Base-by-base conservation (phyloP, 1,139 yeast genomes). In the Insectozyma bohioensis region DNA sequence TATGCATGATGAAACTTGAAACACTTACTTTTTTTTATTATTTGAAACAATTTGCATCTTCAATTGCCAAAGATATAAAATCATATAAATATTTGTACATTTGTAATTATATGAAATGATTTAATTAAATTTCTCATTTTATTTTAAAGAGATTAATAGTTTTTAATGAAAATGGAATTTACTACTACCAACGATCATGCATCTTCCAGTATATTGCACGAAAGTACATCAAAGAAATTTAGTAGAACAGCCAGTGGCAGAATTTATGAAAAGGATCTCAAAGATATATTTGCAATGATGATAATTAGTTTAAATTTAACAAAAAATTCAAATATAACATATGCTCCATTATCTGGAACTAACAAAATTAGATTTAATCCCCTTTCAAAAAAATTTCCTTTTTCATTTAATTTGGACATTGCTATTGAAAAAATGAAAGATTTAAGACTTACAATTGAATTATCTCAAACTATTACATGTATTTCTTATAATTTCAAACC, bases 401-500 rank as follows among this genome's bases (percentile, higher is more conserved):
- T 49, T 50, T 55, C 80, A 1, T 87, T 87, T 51, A 51, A 69
- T 0, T 40, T 72, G 0, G 63, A 66, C 3, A 71, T 65, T 2
- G 95, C 88, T 0, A 43, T 82, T 1, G 47, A 52, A 0, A 53
- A 57, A 1, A 76, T 87, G 81, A 54, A 60, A 11, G 49, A 64
- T 16, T 56, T 87, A 46, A 52, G 67, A 7, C 53, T 82, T 6
- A 57, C 65, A 24, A 63, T 80, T 4, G 75, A 72, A 24, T 61
- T 67, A 41, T 54, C 68, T 5, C 52, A 64, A n/a, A 71, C 85
- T 0, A 65, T 73, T 4, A 76, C 87, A 4, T 68, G 75, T 3
- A 71, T 85, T 5, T 71, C 80, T 0, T 85, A 85, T 49, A 60
- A 67, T 11, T 75, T 87, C 23, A 74, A 70, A 34, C 56, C 65